Evolutionary conservation across 192 early-diverging fungal genomes (phyloP), one percentile per base, ranked within the genome.

Genomic region (Coemansia sp.): DNA sequence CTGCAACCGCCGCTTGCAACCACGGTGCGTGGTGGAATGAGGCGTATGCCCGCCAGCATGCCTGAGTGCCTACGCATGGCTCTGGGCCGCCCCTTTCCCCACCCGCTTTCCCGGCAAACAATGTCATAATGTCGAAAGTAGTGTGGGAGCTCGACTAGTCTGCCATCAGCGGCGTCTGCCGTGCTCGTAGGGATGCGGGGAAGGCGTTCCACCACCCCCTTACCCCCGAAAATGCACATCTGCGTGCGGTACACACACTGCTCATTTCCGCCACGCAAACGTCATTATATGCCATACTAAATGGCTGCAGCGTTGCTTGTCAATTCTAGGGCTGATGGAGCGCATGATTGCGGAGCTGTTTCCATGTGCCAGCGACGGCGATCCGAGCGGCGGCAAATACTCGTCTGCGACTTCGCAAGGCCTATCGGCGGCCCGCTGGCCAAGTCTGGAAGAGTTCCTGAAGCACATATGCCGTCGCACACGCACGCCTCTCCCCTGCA

Each of bases 401-500:
- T n/a, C n/a, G n/a, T n/a, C n/a, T n/a, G n/a, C n/a, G n/a, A n/a
- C n/a, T n/a, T 55, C 49, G n/a, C 19, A 29, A n/a, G 44, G 44
- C 28, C 52, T 39, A 12, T 13, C 22, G 21, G 36, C 25, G 3
- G 31, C 29, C 31, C 44, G 43, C 31, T 47, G 67, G 33, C 71
- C 71, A 5, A 59, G 52, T 18, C 67, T 75, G 35, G 56, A 67
- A 23, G 72, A 75, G 32, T 78, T 78, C 28, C 51, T 78, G 27
- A 67, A 67, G 50, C 64, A 75, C 42, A 74, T 71, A 19, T 67
- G 61, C 41, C 64, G 73, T 31, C 77, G 77, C 53, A 78, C 77
- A 7, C 77, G 73, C 52, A 75, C 71, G 33, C 72, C 71, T 27
- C 56, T 71, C 20, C 67, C 71, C 6, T 67, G 64, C 29, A 75